phyloP scores from a whole-genome alignment of 208 protist genomes.

The Porcisia hertigi region DNA sequence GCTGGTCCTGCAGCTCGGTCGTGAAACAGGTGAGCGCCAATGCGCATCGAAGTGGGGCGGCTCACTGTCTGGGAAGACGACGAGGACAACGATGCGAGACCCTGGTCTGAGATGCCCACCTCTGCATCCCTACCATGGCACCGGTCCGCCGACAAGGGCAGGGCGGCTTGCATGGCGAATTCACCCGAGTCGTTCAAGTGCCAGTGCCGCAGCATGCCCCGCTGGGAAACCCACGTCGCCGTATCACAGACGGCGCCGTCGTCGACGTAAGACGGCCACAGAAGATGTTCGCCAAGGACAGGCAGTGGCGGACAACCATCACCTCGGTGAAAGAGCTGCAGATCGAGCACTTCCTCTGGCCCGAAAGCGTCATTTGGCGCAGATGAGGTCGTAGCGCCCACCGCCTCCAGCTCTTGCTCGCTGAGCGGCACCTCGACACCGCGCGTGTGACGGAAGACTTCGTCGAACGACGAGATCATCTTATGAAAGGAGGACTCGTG shows the following conservation, averaged over 20 bases:
- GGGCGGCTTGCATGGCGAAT: constrained; percentile 81
- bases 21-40: constrained; percentile 2
- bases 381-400: neutral
- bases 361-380: constrained; percentile 9
- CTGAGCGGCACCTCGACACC: constrained; percentile 34
- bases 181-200: constrained; percentile 92
- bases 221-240: constrained; percentile 80
- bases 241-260: constrained; percentile 82
- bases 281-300: constrained; percentile 55
- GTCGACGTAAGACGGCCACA: constrained; percentile 77
- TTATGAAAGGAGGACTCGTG: constrained; percentile 70
- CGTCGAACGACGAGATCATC: constrained; percentile 72
- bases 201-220: constrained; percentile 83
- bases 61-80: neutral
- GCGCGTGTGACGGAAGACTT: constrained; percentile 67
- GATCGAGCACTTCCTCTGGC: constrained; percentile 54
- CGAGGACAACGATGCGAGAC: neutral
- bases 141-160: constrained; percentile 36
- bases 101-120: neutral
- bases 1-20: neutral
- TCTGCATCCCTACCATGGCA: neutral
- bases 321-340: constrained; percentile 89
- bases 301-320: constrained; percentile 57
- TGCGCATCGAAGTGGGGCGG: neutral
- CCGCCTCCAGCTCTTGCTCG: constrained; percentile 16